Base-by-base conservation (phyloP, 106 monocot species). In the Dendrobium officinale region DNA sequence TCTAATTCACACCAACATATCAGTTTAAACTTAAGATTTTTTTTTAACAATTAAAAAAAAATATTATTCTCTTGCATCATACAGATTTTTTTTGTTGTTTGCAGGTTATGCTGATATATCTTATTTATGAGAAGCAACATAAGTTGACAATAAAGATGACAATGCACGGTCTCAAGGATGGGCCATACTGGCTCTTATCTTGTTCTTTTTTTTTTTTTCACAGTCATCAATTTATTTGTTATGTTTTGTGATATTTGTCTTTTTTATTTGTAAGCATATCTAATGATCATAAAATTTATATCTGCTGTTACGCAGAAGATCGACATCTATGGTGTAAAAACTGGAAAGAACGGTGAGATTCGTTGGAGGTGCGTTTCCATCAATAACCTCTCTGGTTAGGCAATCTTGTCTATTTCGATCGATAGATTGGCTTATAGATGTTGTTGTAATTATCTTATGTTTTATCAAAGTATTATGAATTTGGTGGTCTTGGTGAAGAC, bases 111-210 rank as follows among this genome's bases (percentile, higher is more conserved):
- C 77, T 91, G 70, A 85, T 80, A 22, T 88, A 91, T 72, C 55
- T 96, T 42, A 88, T 93, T 44, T 93, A 93, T 47, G 91, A 93
- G 84, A 93, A 90, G 77, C 89, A 96, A 85, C 83, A 92, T 5
- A 91, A 86, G 26, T 64, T 93, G 76, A 90, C 82, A 82, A 85
- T 96, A 29, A 91, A 93, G 84, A 96, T 93, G 96, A 96, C 93
- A 83, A 93, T 96, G 96, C 91, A 92, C 77, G 90, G 93, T 13
- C 91, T 93, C 17, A 91, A 89, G 55, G 93, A 93, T 81, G 84
- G 83, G 26, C 86, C 96, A n/a, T 93, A 93, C 79, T 90, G 89
- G 93, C 47, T 90, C 17, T 90, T 96, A 77, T 90, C 96, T 76
- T 93, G 92, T 80, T 79, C 77, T 48, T 96, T 83, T 93, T 96